Conservation (phyloP, 164 flowering plant species). For the Berberis vulgaris region DNA sequence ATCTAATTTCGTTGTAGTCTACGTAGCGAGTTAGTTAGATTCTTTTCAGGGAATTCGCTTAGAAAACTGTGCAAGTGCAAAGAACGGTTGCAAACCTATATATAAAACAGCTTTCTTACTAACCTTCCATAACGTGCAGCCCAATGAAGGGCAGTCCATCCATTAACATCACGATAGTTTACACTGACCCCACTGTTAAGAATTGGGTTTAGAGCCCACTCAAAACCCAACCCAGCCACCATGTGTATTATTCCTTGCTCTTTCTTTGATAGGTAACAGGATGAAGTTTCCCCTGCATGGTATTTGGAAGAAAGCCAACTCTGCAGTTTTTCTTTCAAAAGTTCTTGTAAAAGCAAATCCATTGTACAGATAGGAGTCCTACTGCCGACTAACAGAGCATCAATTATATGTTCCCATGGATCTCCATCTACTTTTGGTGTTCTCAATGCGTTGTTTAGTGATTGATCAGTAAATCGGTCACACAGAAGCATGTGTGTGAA, state of each 20-base stretch:
- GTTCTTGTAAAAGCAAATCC: no score
- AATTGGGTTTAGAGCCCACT: constrained; percentile 78
- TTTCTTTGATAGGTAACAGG: constrained; percentile 41
- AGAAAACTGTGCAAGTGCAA: no score
- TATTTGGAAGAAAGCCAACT: constrained; percentile 57
- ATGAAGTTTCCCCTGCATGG: constrained; percentile 13
- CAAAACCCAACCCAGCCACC: constrained; percentile 87
- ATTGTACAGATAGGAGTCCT: constrained; percentile 32
- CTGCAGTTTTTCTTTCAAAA: constrained; percentile 54
- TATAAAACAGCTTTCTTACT: background rate
- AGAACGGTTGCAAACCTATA: no score
- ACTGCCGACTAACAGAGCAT: constrained; percentile 48
- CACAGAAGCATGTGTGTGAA: constrained; percentile 60
- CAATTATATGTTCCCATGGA: no score
- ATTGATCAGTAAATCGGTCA: constrained; percentile 20
- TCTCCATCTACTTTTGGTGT: constrained; percentile 18
- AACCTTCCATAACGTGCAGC: constrained; percentile 96
- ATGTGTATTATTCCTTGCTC: constrained; percentile 90
- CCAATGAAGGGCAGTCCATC: constrained; percentile 99
- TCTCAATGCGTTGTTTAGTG: constrained; percentile 25
- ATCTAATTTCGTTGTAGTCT: no score
- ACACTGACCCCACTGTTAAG: constrained; percentile 55
- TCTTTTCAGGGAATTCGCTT: no score
- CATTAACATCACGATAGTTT: constrained; percentile 80
- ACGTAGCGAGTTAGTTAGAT: no score